Percentiles rank a stretch among this genome's conserved stretches.
phyloP scores from a whole-genome alignment of 140 eudicot genomes.

The Anethum foeniculum region DNA sequence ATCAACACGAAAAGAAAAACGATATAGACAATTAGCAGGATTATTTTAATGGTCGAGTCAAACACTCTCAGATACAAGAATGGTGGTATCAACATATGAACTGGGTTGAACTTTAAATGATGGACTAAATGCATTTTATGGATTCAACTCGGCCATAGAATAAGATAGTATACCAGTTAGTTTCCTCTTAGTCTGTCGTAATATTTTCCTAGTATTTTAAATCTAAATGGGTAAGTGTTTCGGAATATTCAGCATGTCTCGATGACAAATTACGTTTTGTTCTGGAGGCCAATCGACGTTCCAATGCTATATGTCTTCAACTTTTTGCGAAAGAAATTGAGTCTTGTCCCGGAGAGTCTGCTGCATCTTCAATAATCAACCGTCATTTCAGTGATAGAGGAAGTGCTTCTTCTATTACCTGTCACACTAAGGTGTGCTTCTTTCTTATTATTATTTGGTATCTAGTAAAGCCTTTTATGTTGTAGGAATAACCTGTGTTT shows the following conservation, averaged over 20 bases:
- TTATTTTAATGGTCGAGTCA: not conserved
- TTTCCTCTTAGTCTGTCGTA: not conserved
- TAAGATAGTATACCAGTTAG: not conserved
- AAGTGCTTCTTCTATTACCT: constrained; percentile 17
- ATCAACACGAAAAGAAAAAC: not conserved
- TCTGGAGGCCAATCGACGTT: constrained; percentile 83
- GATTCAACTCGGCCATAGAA: not conserved
- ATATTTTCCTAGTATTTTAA: constrained; percentile 11
- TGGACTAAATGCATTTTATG: not conserved
- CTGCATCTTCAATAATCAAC: constrained; percentile 76
- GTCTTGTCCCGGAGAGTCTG: constrained; percentile 81
- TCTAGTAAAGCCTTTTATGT: not conserved
- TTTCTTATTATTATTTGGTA: constrained; percentile 13
- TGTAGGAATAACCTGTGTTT: constrained; percentile 12
- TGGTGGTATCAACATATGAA: not conserved
- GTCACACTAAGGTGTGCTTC: constrained; percentile 30
- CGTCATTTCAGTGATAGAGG: constrained; percentile 67
- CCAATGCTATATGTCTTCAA: constrained; percentile 80
- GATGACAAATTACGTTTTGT: constrained; percentile 64
- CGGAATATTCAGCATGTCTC: constrained; percentile 59
- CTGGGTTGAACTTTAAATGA: not conserved
- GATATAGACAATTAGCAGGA: not conserved
- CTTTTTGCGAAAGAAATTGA: constrained; percentile 74
- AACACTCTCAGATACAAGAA: not conserved
- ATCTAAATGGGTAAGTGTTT: constrained; percentile 38